A percentile compares a stretch with the other conserved stretches of the same genome.
Conservation (phyloP, 2,329 filamentous ascomycete species). For the Rhynchosporium agropyri region DNA sequence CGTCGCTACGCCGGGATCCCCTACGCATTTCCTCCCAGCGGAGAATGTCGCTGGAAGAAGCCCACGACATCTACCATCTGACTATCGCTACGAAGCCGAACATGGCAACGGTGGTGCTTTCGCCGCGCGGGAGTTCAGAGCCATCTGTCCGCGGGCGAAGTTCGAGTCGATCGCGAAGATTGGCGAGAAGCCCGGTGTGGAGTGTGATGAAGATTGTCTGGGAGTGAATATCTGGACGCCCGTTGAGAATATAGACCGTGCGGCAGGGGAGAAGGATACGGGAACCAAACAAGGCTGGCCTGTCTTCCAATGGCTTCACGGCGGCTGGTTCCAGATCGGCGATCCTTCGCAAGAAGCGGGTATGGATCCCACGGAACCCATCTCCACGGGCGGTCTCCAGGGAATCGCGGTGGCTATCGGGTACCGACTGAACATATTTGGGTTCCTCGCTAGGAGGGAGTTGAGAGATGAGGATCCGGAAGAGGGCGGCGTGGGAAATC, state of each 20-base stretch:
- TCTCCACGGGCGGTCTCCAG: constrained; percentile 44
- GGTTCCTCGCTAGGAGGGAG: constrained; percentile 51
- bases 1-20: constrained; percentile 42
- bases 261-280: neutral
- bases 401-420: constrained; percentile 50
- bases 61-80: constrained; percentile 39
- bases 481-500: constrained; percentile 43
- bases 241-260: constrained; percentile 24
- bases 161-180: constrained; percentile 34
- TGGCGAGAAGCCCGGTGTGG: constrained; percentile 29
- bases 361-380: constrained; percentile 50
- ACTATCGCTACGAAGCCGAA: constrained; percentile 39
- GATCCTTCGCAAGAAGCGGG: constrained; percentile 48
- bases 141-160: constrained; percentile 47
- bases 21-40: constrained; percentile 36
- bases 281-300: constrained; percentile 21
- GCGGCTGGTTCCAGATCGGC: constrained; percentile 53
- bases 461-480: constrained; percentile 39
- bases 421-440: constrained; percentile 53
- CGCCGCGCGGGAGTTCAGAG: constrained; percentile 45
- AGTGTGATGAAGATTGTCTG: constrained; percentile 52
- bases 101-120: constrained; percentile 36
- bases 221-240: constrained; percentile 54
- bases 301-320: constrained; percentile 47
- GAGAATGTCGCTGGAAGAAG: constrained; percentile 35